Percentiles rank a stretch among this genome's conserved stretches.
These are phyloP conservation scores for Colletotrichum sp. DNA, from an alignment of 2,329 filamentous ascomycete genomes.

Conservation along the genomic window DNA sequence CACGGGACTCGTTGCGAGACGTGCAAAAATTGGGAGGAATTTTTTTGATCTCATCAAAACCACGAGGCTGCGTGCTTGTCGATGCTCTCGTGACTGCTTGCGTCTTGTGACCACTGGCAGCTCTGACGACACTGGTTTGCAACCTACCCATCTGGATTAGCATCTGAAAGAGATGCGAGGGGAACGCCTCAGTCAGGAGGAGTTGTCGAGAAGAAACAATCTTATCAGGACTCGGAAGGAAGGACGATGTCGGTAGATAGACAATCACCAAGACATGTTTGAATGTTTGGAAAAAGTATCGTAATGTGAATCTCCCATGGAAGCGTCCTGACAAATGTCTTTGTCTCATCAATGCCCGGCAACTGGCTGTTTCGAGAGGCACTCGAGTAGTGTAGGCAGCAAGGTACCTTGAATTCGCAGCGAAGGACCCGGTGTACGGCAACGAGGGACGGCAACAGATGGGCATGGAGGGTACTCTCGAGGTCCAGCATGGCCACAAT, in stretches of 20 bases:
- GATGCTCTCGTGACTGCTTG: background rate
- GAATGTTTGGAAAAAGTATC: background rate
- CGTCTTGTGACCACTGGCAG: background rate
- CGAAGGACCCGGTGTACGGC: background rate
- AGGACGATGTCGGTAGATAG: background rate
- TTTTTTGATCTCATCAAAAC: background rate
- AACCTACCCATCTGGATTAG: background rate
- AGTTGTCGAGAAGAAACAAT: background rate
- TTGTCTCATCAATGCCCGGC: conserved; percentile 4
- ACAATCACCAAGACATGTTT: background rate
- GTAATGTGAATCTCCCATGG: background rate
- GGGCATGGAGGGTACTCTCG: background rate
- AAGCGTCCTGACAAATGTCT: conserved; percentile 1
- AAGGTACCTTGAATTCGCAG: background rate
- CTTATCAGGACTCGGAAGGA: background rate
- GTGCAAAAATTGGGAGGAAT: background rate
- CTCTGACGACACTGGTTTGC: background rate
- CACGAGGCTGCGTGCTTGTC: background rate
- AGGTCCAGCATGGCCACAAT: background rate
- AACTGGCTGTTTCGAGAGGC: background rate
- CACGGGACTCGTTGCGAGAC: conserved; percentile 12
- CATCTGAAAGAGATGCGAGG: background rate
- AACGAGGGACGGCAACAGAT: background rate
- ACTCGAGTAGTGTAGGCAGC: background rate
- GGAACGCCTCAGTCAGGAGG: background rate